These are phyloP conservation scores for Coemansia sp. DNA, from an alignment of 192 early-diverging fungal genomes.

Conservation along the genomic window DNA sequence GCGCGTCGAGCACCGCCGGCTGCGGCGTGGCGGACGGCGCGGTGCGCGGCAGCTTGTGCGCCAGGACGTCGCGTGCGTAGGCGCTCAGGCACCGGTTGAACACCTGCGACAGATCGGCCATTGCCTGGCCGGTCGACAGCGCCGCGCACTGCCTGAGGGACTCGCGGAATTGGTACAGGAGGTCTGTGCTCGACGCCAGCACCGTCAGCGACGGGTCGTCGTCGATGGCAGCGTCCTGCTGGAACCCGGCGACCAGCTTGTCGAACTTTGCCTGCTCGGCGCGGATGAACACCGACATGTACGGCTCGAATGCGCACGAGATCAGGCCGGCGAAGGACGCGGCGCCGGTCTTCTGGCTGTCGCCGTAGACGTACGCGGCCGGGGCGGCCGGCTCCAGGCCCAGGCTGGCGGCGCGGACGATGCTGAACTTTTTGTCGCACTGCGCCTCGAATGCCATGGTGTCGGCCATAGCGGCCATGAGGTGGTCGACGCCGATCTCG, in stretches of 20 bases:
- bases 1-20: slow-evolving; percentile 57
- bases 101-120: slow-evolving; percentile 78
- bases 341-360: slow-evolving; percentile 1
- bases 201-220: slow-evolving; percentile 68
- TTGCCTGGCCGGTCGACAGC: slow-evolving; percentile 82
- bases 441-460: slow-evolving; percentile 93
- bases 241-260: slow-evolving; percentile 57
- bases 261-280: slow-evolving; percentile 71
- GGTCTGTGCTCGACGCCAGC: slow-evolving; percentile 84
- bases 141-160: slow-evolving; percentile 84
- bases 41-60: slow-evolving; percentile 70
- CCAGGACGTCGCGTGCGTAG: slow-evolving; percentile 80
- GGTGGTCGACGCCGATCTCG: slow-evolving; percentile 67
- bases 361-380: slow-evolving; percentile 15
- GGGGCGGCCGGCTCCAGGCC: neutral
- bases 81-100: slow-evolving; percentile 79
- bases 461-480: slow-evolving; percentile 75
- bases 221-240: slow-evolving; percentile 41
- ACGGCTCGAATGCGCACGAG: slow-evolving; percentile 85
- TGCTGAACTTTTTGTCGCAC: slow-evolving; percentile 71
- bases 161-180: slow-evolving; percentile 91
- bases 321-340: slow-evolving; percentile 73
- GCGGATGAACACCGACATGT: slow-evolving; percentile 84
- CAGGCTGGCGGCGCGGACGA: slow-evolving; percentile 15
- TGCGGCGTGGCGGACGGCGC: neutral